Base-by-base conservation (phyloP, 1,284 basidiomycete genomes). In the Trichosporon sp. region DNA sequence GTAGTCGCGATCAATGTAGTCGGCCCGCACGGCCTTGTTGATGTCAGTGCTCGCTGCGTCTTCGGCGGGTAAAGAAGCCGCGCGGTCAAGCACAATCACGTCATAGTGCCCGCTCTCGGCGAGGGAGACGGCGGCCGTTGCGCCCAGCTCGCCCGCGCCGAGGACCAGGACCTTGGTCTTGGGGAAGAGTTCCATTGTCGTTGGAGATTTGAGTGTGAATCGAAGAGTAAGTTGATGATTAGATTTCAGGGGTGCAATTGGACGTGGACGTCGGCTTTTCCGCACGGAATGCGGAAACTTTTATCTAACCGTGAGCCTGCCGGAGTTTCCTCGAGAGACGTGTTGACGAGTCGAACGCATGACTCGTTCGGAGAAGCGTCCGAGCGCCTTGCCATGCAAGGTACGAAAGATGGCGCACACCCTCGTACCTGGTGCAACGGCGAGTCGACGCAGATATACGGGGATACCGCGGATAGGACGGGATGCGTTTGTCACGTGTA, bases 41-140 rank as follows among this genome's bases (percentile, higher is more conserved):
- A 94, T 86, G 81, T 96, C 94, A 61, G 90, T 90, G 71, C 91
- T 92, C 0, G 93, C 91, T 1, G 90, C 92, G 80, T 94, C 93
- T 8, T 87, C 85, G 0, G 92, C 91, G 6, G 92, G 92, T 1
- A 93, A 80, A 1, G 81, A 80, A 1, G 79, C 73, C 0, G 91
- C 88, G 69, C 90, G 87, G 78, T 94, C 92, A 63, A 95, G 85
- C 2, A 96, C 81, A 1, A 89, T 92, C 69, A 95, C 86, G 11
- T 32, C 56, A 48, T 74, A 87, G 80, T 89, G 91, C 11, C 91
- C 91, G 69, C 89, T 86, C 65, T 85, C 80, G 43, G 92, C 85
- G n/a, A 94, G 88, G 77, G 92, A 89, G 72, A 90, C 88, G 0
- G 92, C 92, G 0, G 92, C 91, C 2, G 92, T 92, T n/a, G 92